Percentiles rank a stretch among this genome's conserved stretches.
phyloP scores from a whole-genome alignment of 2,329 filamentous ascomycete genomes.

The Akanthomyces lecanii region DNA sequence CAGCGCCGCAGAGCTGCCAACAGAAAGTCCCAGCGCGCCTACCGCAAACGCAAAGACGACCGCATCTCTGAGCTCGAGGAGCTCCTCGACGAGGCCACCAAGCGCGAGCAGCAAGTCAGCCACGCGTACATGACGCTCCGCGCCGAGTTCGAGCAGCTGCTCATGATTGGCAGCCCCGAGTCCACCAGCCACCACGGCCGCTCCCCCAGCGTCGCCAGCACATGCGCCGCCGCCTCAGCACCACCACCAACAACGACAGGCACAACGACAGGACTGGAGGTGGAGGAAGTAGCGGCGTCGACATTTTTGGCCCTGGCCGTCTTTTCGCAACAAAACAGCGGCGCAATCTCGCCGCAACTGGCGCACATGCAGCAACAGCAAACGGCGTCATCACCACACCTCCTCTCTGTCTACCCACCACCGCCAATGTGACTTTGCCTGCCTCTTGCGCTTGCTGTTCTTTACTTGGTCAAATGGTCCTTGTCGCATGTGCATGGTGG shows the following conservation, averaged over 20 bases:
- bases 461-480: too few species aligned
- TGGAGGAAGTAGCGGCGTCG: background rate
- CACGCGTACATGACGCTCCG: slow-evolving; percentile 51
- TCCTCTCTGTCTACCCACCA: slow-evolving; percentile 1
- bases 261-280: background rate
- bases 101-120: slow-evolving; percentile 52
- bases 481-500: too few species aligned
- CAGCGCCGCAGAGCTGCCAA: slow-evolving; percentile 32
- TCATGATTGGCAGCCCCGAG: slow-evolving; percentile 4
- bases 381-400: background rate
- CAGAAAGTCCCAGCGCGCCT: slow-evolving; percentile 30
- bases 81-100: slow-evolving; percentile 49
- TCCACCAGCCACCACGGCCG: background rate
- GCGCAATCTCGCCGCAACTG: background rate
- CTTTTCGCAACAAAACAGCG: background rate
- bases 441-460: background rate
- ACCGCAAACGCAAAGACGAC: slow-evolving; percentile 43
- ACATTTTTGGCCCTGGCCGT: background rate
- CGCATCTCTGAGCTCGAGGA: slow-evolving; percentile 60
- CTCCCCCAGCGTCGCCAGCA: background rate
- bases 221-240: background rate
- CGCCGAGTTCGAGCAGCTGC: slow-evolving; percentile 38
- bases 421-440: background rate
- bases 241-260: background rate
- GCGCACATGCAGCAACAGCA: background rate